Base-by-base conservation (phyloP, 2,329 filamentous ascomycete species). In the Epichloe baconii region DNA sequence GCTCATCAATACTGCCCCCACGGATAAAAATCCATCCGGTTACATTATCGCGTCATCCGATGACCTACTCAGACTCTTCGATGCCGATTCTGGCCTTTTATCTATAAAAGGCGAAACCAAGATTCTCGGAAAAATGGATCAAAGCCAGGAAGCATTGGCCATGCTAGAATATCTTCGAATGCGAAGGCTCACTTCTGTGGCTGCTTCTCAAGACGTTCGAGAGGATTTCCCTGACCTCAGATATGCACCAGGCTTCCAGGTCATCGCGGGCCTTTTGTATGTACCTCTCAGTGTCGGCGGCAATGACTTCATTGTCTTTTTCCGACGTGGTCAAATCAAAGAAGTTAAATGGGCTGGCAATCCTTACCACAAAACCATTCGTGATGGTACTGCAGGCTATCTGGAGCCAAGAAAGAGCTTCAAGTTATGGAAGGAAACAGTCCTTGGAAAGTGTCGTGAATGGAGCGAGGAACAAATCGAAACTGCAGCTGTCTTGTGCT, bases 21-120 rank as follows among this genome's bases (percentile, higher is more conserved):
- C 86, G 0, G 79, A 88, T 54, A 78, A 82, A 50, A 95, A 91
- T 49, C 88, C 88, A 0, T 88, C 88, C 0, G 88, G 88, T 0
- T 95, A 95, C 62, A 95, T 95, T 46, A 84, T 94, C 52, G 88
- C 88, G 0, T 93, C 88, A 0, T 93, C 88, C 0, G 88, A 94
- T 49, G 89, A 95, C 59, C 68, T 95, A 0, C 65, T 95, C 4
- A 87, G 82, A 58, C 73, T 95, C 0, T 95, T 95, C 56, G 82
- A 93, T 61, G 89, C 88, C 0, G 89, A 95, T 59, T 93, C 88
- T 62, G 90, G 88, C 3, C 74, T 93, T 67, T 67, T 95, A 0
- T 94, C 86, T 0, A 95, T 95, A 44, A 76, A 79, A 31, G 88
- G 86, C n/a, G 88, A 95, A 64, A 93, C 88, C 0, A 95, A 95